Evolutionary conservation across 2,329 filamentous ascomycete genomes (phyloP).

Genomic region (Arthrobotrys musiformis): DNA sequence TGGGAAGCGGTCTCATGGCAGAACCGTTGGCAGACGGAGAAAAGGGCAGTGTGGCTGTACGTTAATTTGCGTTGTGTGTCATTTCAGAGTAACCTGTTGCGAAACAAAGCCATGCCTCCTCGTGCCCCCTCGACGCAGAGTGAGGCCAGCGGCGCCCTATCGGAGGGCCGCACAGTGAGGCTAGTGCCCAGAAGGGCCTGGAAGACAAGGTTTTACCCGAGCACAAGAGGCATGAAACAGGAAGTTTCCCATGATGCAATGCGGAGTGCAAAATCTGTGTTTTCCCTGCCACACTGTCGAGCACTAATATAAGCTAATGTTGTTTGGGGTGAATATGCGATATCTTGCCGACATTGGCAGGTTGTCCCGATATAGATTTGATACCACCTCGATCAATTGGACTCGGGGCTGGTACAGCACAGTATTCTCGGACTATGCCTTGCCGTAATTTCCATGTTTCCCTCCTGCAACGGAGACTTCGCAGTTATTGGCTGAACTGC

Average conservation of each 20-base stretch:
- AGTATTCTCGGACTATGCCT: no score
- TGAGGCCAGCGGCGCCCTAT: conserved; percentile 22
- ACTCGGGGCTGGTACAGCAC: no score
- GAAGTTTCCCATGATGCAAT: conserved; percentile 3
- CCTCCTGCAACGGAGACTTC: not conserved
- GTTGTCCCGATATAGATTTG: not conserved
- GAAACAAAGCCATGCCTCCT: conserved; percentile 33
- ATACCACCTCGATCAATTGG: no score
- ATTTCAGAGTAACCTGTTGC: conserved; percentile 33
- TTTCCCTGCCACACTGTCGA: not conserved
- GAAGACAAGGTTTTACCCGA: conserved; percentile 20
- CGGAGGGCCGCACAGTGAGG: conserved; percentile 39
- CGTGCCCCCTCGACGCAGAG: not conserved
- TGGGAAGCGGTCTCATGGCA: conserved; percentile 17
- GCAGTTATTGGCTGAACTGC: not conserved
- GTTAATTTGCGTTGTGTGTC: conserved; percentile 39
- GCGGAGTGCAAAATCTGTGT: no score
- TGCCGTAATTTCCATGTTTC: not conserved
- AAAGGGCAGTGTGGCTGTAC: conserved; percentile 28
- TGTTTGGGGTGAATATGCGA: not conserved
- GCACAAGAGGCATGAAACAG: conserved; percentile 2
- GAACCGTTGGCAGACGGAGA: conserved; percentile 38
- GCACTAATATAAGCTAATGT: not conserved
- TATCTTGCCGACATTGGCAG: not conserved
- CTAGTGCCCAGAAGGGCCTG: conserved; percentile 5